Evolutionary conservation across 2,329 filamentous ascomycete species (phyloP).

Genomic region (Phyllosticta paracitricarpa): DNA sequence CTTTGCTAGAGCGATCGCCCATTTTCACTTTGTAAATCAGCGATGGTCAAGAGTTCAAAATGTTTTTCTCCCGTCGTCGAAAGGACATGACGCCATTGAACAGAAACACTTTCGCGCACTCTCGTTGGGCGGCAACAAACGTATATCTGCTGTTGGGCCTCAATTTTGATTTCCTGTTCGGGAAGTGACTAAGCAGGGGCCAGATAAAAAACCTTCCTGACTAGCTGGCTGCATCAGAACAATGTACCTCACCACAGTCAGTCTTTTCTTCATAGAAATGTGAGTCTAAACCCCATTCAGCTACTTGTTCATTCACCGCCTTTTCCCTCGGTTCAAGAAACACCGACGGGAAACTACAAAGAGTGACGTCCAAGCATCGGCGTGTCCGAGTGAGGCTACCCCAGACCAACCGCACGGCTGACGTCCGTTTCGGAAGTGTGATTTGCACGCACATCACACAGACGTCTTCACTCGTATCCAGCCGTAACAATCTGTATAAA

Average conservation of each 20-base stretch:
- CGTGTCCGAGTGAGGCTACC: neutral
- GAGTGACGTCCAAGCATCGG: neutral
- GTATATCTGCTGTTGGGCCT: neutral
- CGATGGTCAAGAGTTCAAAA: neutral
- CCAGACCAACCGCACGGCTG: neutral
- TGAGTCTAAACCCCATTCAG: no score
- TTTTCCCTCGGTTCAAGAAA: neutral
- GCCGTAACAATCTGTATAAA: neutral
- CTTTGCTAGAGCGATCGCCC: neutral
- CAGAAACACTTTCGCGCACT: neutral
- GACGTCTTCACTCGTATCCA: neutral
- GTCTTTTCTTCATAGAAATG: no score
- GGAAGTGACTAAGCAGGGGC: no score
- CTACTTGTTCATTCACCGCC: no score
- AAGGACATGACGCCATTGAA: neutral
- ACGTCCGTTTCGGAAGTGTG: neutral
- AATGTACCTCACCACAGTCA: no score
- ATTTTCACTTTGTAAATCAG: neutral
- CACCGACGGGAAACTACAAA: neutral
- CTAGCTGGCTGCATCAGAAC: no score
- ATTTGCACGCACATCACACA: neutral
- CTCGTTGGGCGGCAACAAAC: neutral
- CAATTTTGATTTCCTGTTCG: no score
- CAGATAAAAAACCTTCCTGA: no score
- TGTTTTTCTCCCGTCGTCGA: neutral